Evolutionary conservation across 2,329 filamentous ascomycete genomes (phyloP), one percentile per base, ranked within the genome.

Genomic region (Colletotrichum tanaceti): DNA sequence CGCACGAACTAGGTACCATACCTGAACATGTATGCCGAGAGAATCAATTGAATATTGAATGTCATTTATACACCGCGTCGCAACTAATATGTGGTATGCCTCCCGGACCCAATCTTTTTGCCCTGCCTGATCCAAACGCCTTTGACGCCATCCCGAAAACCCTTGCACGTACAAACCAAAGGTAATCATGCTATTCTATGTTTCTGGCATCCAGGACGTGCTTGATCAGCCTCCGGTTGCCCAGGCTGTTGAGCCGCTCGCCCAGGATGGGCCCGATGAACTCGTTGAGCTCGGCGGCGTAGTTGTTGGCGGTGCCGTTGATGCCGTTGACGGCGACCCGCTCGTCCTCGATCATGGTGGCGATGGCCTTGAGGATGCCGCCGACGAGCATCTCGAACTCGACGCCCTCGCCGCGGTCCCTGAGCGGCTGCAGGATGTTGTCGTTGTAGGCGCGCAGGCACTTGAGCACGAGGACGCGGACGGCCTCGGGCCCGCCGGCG

Each of bases 401-500:
- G 58, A 86, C 78, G 0, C 79, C 76, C 39, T 86, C 85, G 16
- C 81, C 80, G 73, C 83, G 85, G 46, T 87, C 84, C 63, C 79
- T 83, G 49, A 89, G 77, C 5, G 86, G 86, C 68, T 83, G 80
- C 55, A 89, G 80, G 66, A 89, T 86, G 7, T 79, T 80, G 0
- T 80, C 74, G 73, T 88, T 86, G 62, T 89, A 86, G 16, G 79
- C 80, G 72, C 85, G 85, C 52, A 89, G 79, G 72, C 87, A 87
- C 20, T 85, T 84, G 41, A 89, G 77, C 14, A 88, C 81, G 39
- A 89, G 78, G 2, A 89, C 81, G 14, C 86, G 84, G 43, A 89
- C 83, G 9, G 86, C 85, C 74, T 89, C 87, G 24, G 85, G 81
- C 0, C 87, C 94, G 32, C 94, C 93, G 28, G 97, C 90, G 1